Base-by-base conservation (phyloP, 2,329 filamentous ascomycete genomes). In the Fusarium mexicanum region DNA sequence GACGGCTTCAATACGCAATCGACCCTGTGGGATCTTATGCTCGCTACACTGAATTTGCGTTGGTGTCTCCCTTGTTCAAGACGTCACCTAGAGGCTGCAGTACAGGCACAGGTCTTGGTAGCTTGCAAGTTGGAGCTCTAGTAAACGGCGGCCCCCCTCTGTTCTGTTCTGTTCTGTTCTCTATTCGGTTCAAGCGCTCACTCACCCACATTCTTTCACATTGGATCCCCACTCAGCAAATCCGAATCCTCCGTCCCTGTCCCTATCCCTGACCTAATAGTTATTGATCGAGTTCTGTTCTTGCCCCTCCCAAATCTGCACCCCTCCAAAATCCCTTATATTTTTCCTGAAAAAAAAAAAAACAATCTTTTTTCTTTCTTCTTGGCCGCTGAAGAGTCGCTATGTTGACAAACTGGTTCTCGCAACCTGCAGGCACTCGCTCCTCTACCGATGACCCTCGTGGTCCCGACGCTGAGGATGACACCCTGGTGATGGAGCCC, bases 401-500 rank as follows among this genome's bases (percentile, higher is more conserved):
- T 73, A 86, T 85, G 82, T 83, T 86, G 76, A 85, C 84, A 73
- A 81, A 79, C 78, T 86, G 84, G 83, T 82, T 83, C 76, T 76
- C 79, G 46, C 75, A 80, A 80, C 78, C 80, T 74, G 76, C 79
- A 86, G 86, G 85, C 79, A 84, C 82, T 77, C 83, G 83, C 74
- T 89, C 89, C 51, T 92, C 91, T 9, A 83, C 83, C 74, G 91
- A 93, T 65, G 91, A 91, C 31, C 80, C 77, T 65, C 81, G 80
- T 69, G 82, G 76, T 71, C 83, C 83, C 68, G 84, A 86, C 43
- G 77, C 72, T 63, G 84, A 86, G 69, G 92, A 94, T 78, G 94
- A 97, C 79, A 95, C 94, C 80, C 92, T 91, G 65, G 89, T 96
- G 71, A 92, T 98, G 79, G 95, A 97, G 85, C 90, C 94, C 69